phyloP scores from a whole-genome alignment of 176 grass and related monocot species.

The Neostapfia colusana region DNA sequence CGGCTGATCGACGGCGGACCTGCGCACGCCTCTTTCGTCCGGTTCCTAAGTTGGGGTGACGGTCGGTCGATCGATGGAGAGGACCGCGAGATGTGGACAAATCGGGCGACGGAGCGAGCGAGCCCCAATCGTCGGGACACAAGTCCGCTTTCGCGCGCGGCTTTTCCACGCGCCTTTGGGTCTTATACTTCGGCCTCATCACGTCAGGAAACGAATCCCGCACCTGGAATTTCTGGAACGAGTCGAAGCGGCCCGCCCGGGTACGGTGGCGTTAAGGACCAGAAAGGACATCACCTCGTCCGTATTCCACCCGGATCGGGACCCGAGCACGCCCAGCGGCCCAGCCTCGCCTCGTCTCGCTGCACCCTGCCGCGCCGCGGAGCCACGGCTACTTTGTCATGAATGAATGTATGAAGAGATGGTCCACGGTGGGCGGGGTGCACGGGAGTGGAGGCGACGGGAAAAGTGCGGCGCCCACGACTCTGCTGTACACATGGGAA shows the following conservation, averaged over 20 bases:
- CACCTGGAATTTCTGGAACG: conserved; percentile 26
- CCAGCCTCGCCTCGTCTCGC: too few species aligned
- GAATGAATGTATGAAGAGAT: neutral
- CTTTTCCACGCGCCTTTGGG: conserved; percentile 46
- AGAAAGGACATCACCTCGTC: neutral
- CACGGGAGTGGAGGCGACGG: neutral
- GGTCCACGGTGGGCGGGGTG: conserved; percentile 23
- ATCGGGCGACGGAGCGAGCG: neutral
- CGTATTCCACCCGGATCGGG: too few species aligned
- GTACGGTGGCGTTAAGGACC: conserved; percentile 36
- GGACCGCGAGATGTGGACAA: conserved; percentile 18
- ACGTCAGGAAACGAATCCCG: neutral
- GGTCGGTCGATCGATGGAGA: neutral
- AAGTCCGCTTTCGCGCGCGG: neutral
- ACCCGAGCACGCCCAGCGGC: neutral
- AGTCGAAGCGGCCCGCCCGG: neutral
- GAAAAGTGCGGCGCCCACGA: neutral
- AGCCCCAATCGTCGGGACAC: neutral
- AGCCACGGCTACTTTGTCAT: neutral
- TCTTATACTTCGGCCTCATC: neutral
- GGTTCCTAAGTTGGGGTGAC: too few species aligned
- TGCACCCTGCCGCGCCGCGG: conserved; percentile 1
- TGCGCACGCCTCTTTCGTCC: neutral
- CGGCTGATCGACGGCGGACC: neutral
- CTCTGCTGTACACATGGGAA: neutral